Evolutionary conservation across 2,329 filamentous ascomycete genomes (phyloP).

Genomic region (Chrysoporthe puriensis): DNA sequence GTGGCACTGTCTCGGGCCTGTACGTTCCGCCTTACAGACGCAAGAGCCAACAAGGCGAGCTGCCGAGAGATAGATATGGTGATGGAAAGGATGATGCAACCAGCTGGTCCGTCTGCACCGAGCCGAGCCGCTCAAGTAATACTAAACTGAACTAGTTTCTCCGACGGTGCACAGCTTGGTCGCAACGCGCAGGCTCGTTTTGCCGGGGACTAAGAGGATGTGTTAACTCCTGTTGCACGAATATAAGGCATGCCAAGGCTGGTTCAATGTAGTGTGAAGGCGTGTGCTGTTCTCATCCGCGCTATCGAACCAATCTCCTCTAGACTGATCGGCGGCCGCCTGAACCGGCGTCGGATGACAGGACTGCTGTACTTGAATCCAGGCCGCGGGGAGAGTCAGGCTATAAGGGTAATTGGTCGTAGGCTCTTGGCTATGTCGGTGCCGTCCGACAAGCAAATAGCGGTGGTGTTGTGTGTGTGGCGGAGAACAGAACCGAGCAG

Average conservation of each 20-base stretch:
- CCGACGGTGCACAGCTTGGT: neutral
- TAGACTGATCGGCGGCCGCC: neutral
- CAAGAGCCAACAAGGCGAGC: neutral
- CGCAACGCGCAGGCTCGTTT: conserved; percentile 1
- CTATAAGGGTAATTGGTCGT: no score
- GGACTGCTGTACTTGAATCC: neutral
- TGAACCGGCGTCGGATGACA: neutral
- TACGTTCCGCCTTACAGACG: conserved; percentile 9
- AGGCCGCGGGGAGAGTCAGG: no score
- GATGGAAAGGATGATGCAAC: conserved; percentile 15
- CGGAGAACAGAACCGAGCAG: neutral
- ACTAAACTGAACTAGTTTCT: conserved; percentile 16
- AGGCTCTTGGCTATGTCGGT: neutral
- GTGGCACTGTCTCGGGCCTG: conserved; percentile 12
- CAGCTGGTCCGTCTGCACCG: conserved; percentile 20
- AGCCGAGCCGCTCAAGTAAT: conserved; percentile 17
- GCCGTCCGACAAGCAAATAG: neutral
- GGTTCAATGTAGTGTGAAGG: neutral
- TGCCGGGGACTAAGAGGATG: conserved; percentile 8
- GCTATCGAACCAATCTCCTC: neutral
- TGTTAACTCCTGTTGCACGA: neutral
- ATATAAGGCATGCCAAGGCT: neutral
- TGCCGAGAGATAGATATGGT: conserved; percentile 7
- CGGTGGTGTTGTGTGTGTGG: neutral
- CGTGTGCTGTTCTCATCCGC: neutral